Conservation (phyloP, 495 filamentous ascomycete species). For the Xylaria flabelliformis region DNA sequence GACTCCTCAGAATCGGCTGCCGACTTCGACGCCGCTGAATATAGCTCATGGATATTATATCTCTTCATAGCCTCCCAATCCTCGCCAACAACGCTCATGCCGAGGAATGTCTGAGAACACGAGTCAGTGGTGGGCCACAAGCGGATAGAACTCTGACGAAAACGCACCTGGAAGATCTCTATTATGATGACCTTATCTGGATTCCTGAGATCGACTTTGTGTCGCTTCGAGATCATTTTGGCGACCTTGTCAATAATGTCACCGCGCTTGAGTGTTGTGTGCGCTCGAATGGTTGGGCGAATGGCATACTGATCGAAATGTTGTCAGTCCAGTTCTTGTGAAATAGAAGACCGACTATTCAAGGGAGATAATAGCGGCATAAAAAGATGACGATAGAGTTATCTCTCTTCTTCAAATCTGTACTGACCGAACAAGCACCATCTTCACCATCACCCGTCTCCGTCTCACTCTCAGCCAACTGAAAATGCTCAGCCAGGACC, state of each 20-base stretch:
- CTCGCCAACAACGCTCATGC: constrained; percentile 57
- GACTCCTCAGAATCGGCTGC: constrained; percentile 10
- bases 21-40: constrained; percentile 40
- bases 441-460: constrained; percentile 21
- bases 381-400: too few species aligned
- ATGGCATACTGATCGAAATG: constrained; percentile 78
- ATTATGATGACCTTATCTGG: constrained; percentile 88
- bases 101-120: constrained; percentile 46
- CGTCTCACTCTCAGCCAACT: constrained; percentile 45
- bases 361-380: too few species aligned
- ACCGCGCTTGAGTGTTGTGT: constrained; percentile 75
- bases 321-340: neutral
- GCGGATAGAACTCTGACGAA: neutral
- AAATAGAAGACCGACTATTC: neutral
- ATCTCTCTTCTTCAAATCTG: neutral
- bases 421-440: constrained; percentile 27
- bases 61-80: constrained; percentile 57
- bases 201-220: constrained; percentile 81
- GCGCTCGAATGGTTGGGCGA: constrained; percentile 80
- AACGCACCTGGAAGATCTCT: constrained; percentile 83
- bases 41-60: constrained; percentile 57
- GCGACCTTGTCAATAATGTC: constrained; percentile 82
- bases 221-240: constrained; percentile 57
- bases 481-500: constrained; percentile 78
- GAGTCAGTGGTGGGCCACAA: neutral